Conservation (phyloP, 352 stramenopile genomes). For the Phytophthora chlamydospora region DNA sequence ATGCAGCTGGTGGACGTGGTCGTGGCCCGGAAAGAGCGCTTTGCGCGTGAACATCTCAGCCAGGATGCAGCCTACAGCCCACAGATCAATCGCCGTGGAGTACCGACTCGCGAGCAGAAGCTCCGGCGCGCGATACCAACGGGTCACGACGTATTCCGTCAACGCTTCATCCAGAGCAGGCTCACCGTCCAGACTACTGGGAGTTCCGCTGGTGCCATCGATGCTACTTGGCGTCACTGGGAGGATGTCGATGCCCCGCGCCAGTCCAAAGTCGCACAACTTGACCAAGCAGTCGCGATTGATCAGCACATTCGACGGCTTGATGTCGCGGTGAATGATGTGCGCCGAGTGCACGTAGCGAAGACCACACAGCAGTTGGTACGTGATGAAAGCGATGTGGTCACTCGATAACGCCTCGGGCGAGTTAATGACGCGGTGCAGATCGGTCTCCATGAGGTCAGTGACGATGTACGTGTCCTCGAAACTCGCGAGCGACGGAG, state of each 20-base stretch:
- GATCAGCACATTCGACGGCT: constrained; percentile 97
- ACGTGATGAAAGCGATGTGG: constrained; percentile 86
- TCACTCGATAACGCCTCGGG: constrained; percentile 69
- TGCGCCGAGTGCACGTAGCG: constrained; percentile 89
- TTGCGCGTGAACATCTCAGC: constrained; percentile 95
- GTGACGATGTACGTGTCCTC: constrained; percentile 89
- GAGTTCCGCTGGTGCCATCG: constrained; percentile 30
- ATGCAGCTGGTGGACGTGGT: constrained; percentile 92
- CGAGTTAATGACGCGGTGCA: constrained; percentile 85
- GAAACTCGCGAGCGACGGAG: constrained; percentile 70
- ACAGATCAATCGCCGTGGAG: constrained; percentile 94
- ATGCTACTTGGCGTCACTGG: constrained; percentile 28
- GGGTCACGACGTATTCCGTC: constrained; percentile 94
- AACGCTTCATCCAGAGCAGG: constrained; percentile 56
- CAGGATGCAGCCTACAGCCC: constrained; percentile 98
- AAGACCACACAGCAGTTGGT: constrained; percentile 81
- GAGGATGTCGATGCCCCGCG: constrained; percentile 68
- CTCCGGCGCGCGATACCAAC: constrained; percentile 94
- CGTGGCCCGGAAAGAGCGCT: constrained; percentile 80
- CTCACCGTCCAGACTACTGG: constrained; percentile 46
- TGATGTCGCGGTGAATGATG: constrained; percentile 93
- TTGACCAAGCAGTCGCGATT: constrained; percentile 92
- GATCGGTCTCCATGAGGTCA: constrained; percentile 83
- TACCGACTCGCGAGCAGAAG: constrained; percentile 96
- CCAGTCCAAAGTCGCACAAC: constrained; percentile 91